Evolutionary conservation across 2,329 filamentous ascomycete genomes (phyloP), one percentile per base, ranked within the genome.

Genomic region (Chlorencoelia australis): DNA sequence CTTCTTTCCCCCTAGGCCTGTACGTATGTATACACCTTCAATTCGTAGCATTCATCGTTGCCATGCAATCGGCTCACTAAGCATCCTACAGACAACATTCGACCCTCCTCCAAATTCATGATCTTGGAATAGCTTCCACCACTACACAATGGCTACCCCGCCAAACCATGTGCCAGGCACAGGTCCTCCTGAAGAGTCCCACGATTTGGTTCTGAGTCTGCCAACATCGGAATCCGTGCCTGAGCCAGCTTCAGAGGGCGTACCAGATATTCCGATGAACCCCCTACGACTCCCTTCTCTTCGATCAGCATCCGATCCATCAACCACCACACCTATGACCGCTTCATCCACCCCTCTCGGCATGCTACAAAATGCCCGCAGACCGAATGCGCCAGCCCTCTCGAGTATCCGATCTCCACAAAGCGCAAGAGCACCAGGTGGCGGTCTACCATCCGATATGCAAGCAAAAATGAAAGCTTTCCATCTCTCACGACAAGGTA

Each of bases 331-430:
- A 16, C 59, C 62, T 39, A 87, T 94, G 75, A 84, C 75, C 38
- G 64, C 81, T 5, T 87, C 78, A n/a, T 94, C 87, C n/a, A 91
- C 82, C 18, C 79, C 84, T 26, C 66, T 88, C 4, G 86, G 86
- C 26, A 73, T 83, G 40, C 65, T 94, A 52, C 86, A 79, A 58
- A 73, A 63, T 46, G 75, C 72, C 4, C 65, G 75, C 40, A 66
- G 71, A 32, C 75, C 73, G 3, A 55, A 61, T 14, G 29, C 37
- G 25, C 21, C 44, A 18, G 11, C 40, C 10, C 20, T 43, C 26
- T 41, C 43, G 13, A 42, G 35, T 18, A 28, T 43, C 10, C 33
- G 44, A 41, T 28, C 22, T 15, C 35, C 16, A 29, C 35, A 33
- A 30, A 31, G 5, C 7, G 30, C 21, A 41, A 59, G 58, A 50